Base-by-base conservation (phyloP, 768 basidiomycete genomes). In the Fistulinella prunicolor region DNA sequence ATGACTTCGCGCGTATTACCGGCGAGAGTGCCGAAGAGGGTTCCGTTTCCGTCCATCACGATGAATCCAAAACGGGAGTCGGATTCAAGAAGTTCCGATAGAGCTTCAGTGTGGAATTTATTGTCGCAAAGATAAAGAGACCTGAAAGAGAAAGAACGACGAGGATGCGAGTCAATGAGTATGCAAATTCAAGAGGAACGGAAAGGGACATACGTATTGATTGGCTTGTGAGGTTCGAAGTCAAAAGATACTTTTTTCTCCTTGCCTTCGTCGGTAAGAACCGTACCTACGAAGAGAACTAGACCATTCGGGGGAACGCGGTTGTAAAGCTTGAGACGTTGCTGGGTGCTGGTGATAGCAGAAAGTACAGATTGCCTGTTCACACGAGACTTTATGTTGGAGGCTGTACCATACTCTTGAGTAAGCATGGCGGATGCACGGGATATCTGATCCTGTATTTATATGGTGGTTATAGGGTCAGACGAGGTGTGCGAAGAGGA, bases 201-300 rank as follows among this genome's bases (percentile, higher is more conserved):
- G 34, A 36, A 36, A 39, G 4, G 19, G 12, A 74, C 87, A 49
- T 70, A 94, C 90, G 95, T 97, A 68, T 97, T 98, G 75, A 98
- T 96, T 28, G 95, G 94, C 67, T 97, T 98, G 70, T 96, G 95
- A 8, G 96, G 96, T 66, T 96, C 93, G 55, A 99, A 94, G 69
- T 97, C 95, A 61, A 98, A 97, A 0, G 92, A 94, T 24, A 95
- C 91, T 69, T 98, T 99, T 79, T 98, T 98, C 72, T 98, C 96
- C 70, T 99, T 99, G 49, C 95, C 95, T 70, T 98, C 95, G 59
- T 97, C 94, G 42, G 95, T 99, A 45, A 98, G 73, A 61, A 99
- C 90, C 10, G 96, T 99, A 24, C 96, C 96, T 49, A 98, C 96
- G 70, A 97, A 99, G 32, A 99, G 83, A 53, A 98, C 92, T 17